These are phyloP conservation scores for Daldinia decipiens DNA, from an alignment of 495 filamentous ascomycete genomes.

Conservation along the genomic window DNA sequence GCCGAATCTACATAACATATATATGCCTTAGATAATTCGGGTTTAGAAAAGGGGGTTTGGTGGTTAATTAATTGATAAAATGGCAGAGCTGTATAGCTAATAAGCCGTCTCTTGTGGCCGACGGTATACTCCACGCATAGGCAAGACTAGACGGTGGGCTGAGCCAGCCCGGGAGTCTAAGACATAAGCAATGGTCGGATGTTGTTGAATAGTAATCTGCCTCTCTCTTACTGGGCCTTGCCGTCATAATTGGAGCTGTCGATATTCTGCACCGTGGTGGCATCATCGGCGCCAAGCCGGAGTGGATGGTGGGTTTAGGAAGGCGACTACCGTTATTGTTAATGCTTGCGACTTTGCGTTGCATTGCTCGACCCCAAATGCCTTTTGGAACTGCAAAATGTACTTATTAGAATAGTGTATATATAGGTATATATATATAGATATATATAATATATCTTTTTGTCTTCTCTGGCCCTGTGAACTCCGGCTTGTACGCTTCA, in stretches of 20 bases:
- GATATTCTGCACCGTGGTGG: constrained; percentile 28
- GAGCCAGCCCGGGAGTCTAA: background rate
- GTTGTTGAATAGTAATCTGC: constrained; percentile 8
- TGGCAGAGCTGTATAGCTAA: background rate
- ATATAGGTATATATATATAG: too few relatives aligned
- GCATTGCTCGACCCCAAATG: constrained; percentile 4
- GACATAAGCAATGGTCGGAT: background rate
- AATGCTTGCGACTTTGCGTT: constrained; percentile 15
- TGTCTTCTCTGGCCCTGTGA: background rate
- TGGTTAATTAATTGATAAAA: background rate
- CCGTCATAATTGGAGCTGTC: constrained; percentile 5
- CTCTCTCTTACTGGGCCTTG: background rate
- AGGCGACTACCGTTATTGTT: constrained; percentile 17
- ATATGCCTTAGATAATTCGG: background rate
- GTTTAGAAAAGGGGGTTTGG: background rate
- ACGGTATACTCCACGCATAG: background rate
- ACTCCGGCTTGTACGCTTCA: background rate
- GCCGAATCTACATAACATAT: background rate
- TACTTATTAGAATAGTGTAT: background rate
- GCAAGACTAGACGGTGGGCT: too few relatives aligned
- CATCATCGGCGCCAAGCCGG: constrained; percentile 32
- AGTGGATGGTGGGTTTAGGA: constrained; percentile 22
- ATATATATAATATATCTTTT: constrained; percentile 16
- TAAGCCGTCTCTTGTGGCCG: background rate
- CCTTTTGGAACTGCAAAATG: background rate